Base-by-base conservation (phyloP, 2,329 filamentous ascomycete species). In the Verticillium zaregamsianum region DNA sequence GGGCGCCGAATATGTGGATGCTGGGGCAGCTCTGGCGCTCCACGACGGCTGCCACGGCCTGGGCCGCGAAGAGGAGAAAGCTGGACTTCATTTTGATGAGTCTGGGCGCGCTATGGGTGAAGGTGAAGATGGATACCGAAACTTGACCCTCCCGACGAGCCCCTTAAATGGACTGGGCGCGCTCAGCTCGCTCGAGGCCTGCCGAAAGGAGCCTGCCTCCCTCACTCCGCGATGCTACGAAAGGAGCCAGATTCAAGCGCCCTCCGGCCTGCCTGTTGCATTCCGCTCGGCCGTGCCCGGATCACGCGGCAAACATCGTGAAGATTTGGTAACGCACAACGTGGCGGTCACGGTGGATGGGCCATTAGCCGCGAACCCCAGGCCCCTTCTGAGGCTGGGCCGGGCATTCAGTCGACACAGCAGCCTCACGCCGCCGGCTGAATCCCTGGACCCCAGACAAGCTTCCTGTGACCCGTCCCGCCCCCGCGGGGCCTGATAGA, bases 1-100 rank as follows among this genome's bases (percentile, higher is more conserved):
- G 77, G 1, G 79, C 79, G 2, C 77, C 79, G 40, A 80, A 79
- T 37, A 82, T 73, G 68, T 82, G 78, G 35, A 82, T 69, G 15
- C 66, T 67, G 0, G 79, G 78, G 63, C 79, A 80, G 55, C 28
- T 39, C 62, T 57, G 59, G 7, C 31, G 56, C 28, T 55, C 54
- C 12, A 55, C 8, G 2, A 33, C 9, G 28, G 17, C 25, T 14
- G 54, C 54, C 28, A 11, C 23, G 20, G 25, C 25, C 54, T 55
- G 54, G 15, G 31, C 54, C 3, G 54, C 54, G 54, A 55, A 14
- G 28, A 55, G 25, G 14, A 55, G 54, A 55, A 25, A 14, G 54
- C 6, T 17, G 12, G 31, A 17, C 25, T 55, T 25, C 54, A 32
- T 33, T 28, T n/a, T 55, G 31, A 11, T n/a, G 54, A 17, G 25